Conservation (phyloP, 1,284 basidiomycete species). For the Naganishia liquefaciens region DNA sequence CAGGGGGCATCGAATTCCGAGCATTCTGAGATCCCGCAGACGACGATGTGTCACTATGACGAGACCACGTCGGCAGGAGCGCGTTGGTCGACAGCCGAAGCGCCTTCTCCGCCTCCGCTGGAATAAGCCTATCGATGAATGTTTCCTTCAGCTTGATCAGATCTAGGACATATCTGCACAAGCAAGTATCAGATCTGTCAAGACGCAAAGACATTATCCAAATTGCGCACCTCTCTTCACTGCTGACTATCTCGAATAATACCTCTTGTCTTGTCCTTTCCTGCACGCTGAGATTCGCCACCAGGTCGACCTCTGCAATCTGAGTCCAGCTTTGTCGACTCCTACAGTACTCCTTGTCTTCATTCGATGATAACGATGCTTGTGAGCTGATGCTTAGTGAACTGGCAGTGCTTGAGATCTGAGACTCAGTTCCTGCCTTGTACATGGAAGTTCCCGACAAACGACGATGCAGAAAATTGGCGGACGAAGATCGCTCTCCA, state of each 20-base stretch:
- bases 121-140: constrained; percentile 85
- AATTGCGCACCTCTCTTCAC: constrained; percentile 79
- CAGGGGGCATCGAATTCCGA: not conserved
- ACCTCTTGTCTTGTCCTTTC: constrained; percentile 97
- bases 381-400: constrained; percentile 5
- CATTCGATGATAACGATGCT: not conserved
- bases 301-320: constrained; percentile 90
- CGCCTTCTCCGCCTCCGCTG: constrained; percentile 59
- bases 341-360: constrained; percentile 39
- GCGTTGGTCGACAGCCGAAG: constrained; percentile 52
- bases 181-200: not conserved
- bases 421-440: not conserved
- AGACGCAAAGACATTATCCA: constrained; percentile 5
- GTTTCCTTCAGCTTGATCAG: constrained; percentile 87
- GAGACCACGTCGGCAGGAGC: constrained; percentile 53
- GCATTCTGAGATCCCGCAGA: constrained; percentile 8
- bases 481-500: not conserved
- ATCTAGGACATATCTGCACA: constrained; percentile 82
- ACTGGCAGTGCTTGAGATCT: not conserved
- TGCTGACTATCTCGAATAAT: constrained; percentile 94
- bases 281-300: constrained; percentile 84
- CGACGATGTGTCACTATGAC: constrained; percentile 38
- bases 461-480: not conserved
- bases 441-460: not conserved
- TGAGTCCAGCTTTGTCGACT: constrained; percentile 91